A percentile compares a stretch with the other conserved stretches of the same genome.
Evolutionary conservation across 2,329 filamentous ascomycete genomes (phyloP).

Genomic region (Chaetomium olivaceum): DNA sequence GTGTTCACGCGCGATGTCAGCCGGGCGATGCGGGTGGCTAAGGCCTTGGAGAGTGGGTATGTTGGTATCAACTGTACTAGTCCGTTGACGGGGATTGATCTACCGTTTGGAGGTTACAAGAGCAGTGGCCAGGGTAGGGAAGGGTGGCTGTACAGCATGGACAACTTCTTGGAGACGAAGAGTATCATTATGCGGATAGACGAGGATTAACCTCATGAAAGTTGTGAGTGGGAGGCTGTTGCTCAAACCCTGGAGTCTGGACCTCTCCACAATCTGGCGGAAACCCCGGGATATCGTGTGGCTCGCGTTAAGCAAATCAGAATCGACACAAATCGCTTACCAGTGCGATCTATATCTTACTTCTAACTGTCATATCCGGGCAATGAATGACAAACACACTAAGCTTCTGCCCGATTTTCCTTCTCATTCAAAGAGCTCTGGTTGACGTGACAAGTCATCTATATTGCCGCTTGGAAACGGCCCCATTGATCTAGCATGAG

Average conservation of each 20-base stretch:
- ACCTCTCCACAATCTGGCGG: background rate
- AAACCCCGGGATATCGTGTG: background rate
- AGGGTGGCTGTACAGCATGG: slow-evolving; percentile 40
- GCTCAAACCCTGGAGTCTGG: too few relatives aligned
- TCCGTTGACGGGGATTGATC: slow-evolving; percentile 41
- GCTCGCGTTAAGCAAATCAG: background rate
- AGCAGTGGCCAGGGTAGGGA: slow-evolving; percentile 43
- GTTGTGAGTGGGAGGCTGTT: background rate
- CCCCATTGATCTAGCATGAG: too few relatives aligned
- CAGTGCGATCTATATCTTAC: too few relatives aligned
- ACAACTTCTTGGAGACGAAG: slow-evolving; percentile 41
- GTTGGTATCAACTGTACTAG: slow-evolving; percentile 57
- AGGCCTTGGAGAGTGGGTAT: slow-evolving; percentile 59
- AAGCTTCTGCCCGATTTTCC: too few relatives aligned
- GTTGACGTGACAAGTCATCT: too few relatives aligned
- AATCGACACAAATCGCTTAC: too few relatives aligned
- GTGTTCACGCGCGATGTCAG: slow-evolving; percentile 56
- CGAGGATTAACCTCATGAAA: slow-evolving; percentile 13
- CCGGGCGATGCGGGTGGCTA: slow-evolving; percentile 47
- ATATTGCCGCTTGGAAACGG: background rate
- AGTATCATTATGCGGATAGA: slow-evolving; percentile 37
- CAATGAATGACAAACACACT: too few relatives aligned
- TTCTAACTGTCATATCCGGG: too few relatives aligned
- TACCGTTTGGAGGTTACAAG: slow-evolving; percentile 48
- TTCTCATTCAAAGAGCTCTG: too few relatives aligned